Conservation (phyloP, 306 rosid species). For the Mucuna pruriens region DNA sequence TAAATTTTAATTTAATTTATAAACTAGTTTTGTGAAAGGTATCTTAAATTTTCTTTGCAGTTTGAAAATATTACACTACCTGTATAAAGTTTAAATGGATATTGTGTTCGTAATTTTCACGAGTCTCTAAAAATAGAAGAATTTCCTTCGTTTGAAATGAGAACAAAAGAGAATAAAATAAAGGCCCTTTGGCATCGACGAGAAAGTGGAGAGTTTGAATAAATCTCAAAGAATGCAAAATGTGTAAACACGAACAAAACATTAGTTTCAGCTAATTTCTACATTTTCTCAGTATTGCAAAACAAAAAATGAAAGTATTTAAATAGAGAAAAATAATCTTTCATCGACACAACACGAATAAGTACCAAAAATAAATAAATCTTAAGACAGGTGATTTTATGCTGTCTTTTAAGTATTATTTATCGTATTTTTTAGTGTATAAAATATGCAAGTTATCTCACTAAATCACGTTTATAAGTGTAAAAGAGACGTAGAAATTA, state of each 20-base stretch:
- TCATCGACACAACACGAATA: too few relatives aligned
- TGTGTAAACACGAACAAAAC: not conserved
- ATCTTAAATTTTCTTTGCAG: not conserved
- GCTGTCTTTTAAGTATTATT: too few relatives aligned
- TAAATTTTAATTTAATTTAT: not conserved
- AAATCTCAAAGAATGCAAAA: not conserved
- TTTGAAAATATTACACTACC: not conserved
- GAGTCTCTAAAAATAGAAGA: not conserved
- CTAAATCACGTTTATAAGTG: too few relatives aligned
- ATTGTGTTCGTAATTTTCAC: not conserved
- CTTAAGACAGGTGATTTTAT: too few relatives aligned
- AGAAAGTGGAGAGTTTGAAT: not conserved
- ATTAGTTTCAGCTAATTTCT: not conserved
- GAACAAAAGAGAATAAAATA: not conserved
- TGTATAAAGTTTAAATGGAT: not conserved
- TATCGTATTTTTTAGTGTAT: too few relatives aligned
- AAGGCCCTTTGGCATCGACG: not conserved
- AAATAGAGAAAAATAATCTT: not conserved
- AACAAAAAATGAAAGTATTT: not conserved
- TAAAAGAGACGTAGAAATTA: too few relatives aligned
- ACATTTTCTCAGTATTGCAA: not conserved
- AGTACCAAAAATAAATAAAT: too few relatives aligned
- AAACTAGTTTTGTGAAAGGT: not conserved
- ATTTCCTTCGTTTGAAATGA: not conserved
- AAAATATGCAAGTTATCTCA: too few relatives aligned